Conservation (phyloP, 352 stramenopile genomes). For the Pythium oligandrum region DNA sequence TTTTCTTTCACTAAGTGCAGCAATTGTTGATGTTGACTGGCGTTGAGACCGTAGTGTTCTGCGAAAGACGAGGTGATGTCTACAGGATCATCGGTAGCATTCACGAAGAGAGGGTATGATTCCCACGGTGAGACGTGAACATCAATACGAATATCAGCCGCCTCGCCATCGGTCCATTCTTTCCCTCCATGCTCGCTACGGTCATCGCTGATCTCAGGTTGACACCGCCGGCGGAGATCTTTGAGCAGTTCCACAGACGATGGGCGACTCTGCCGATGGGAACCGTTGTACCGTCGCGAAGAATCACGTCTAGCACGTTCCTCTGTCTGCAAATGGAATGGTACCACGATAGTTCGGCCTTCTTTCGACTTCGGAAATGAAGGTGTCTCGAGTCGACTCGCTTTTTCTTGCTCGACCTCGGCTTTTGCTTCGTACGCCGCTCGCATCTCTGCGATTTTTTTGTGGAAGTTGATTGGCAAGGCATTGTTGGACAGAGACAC, state of each 20-base stretch:
- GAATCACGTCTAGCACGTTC: constrained; percentile 8
- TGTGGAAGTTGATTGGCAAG: constrained; percentile 42
- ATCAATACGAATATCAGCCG: constrained; percentile 22
- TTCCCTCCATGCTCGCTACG: too few species aligned
- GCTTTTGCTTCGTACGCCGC: constrained; percentile 25
- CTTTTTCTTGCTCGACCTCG: constrained; percentile 24
- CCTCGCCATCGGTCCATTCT: too few species aligned
- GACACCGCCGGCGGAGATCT: too few species aligned
- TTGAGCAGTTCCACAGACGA: too few species aligned
- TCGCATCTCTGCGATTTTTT: constrained; percentile 50
- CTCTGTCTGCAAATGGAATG: constrained; percentile 40
- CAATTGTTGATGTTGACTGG: constrained; percentile 25
- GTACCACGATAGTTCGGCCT: constrained; percentile 38
- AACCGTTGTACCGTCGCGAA: too few species aligned
- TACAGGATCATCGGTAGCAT: constrained; percentile 23
- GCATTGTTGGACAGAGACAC: constrained; percentile 34
- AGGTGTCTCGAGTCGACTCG: constrained; percentile 23
- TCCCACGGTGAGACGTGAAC: constrained; percentile 38
- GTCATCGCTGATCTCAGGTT: too few species aligned
- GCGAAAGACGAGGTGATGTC: constrained; percentile 25
- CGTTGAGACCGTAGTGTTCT: constrained; percentile 19
- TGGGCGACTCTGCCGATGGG: too few species aligned
- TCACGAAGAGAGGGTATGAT: constrained; percentile 33
- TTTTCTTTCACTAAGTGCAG: constrained; percentile 21
- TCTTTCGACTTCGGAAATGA: constrained; percentile 30